These are phyloP conservation scores for Penicillium dipodomyicola DNA, from an alignment of 495 filamentous ascomycete species.

Conservation along the genomic window DNA sequence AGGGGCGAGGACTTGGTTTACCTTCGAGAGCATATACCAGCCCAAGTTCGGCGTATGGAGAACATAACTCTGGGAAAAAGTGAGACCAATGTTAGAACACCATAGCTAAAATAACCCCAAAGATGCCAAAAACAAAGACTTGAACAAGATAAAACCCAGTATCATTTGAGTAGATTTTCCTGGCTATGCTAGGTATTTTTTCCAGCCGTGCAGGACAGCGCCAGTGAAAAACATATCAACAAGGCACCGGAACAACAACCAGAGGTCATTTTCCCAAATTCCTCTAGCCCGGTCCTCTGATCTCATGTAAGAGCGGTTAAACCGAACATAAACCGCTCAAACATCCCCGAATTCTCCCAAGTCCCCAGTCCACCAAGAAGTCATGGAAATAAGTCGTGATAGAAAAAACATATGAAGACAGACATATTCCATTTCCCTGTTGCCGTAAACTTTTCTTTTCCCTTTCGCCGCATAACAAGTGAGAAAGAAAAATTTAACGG, in stretches of 20 bases:
- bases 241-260: conserved; percentile 26
- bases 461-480: conserved; percentile 24
- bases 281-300: conserved; percentile 24
- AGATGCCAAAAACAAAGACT: not conserved
- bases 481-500: conserved; percentile 50
- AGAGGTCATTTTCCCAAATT: conserved; percentile 17
- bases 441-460: conserved; percentile 24
- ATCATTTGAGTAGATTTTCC: conserved; percentile 39
- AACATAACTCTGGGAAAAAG: conserved; percentile 39
- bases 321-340: conserved; percentile 23
- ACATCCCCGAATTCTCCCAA: conserved; percentile 25
- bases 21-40: not conserved
- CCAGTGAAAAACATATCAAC: conserved; percentile 33
- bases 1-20: not conserved
- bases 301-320: conserved; percentile 17
- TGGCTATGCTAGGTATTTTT: conserved; percentile 40
- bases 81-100: conserved; percentile 1
- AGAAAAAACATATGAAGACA: conserved; percentile 20
- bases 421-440: conserved; percentile 23
- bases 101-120: not conserved
- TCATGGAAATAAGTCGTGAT: conserved; percentile 32
- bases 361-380: conserved; percentile 28
- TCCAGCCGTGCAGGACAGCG: conserved; percentile 33
- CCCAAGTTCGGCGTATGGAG: conserved; percentile 12
- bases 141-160: conserved; percentile 36